Evolutionary conservation across 768 basidiomycete genomes (phyloP), one percentile per base, ranked within the genome.

Genomic region (Trametopsis cervina): DNA sequence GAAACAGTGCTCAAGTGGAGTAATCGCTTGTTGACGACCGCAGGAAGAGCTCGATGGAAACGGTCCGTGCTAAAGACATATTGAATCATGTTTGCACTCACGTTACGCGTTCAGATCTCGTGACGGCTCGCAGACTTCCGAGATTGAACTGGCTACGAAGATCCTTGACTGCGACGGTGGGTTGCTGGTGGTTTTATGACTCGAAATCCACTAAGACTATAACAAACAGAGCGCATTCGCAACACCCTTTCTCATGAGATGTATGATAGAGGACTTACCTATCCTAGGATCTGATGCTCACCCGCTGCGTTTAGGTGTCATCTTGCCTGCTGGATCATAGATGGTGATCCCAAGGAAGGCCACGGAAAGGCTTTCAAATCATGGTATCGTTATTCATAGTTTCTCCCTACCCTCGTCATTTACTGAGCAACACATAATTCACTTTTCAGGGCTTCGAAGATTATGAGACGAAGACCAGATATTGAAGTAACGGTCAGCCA

Each of bases 191-290:
- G 20, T 6, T n/a, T 24, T 20, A 23, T 35, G 10, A 10, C 10
- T 35, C 33, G 10, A 10, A 10, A n/a, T n/a, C n/a, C n/a, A n/a
- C n/a, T n/a, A n/a, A n/a, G n/a, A n/a, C n/a, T n/a, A n/a, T n/a
- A n/a, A n/a, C n/a, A n/a, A n/a, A n/a, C n/a, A 92, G 90, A 88
- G 46, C 78, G 89, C 33, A 84, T 93, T 42, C 72, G 83, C 27
- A 83, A 85, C 57, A 93, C 90, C 1, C 66, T 94, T 11, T 81
- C 87, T 24, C 91, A 94, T 56, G 91, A 94, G 63, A 91, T 93
- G 89, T 52, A 39, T 18, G n/a, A n/a, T n/a, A n/a, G n/a, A n/a
- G n/a, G n/a, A n/a, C n/a, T n/a, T n/a, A n/a, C n/a, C n/a, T n/a
- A n/a, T n/a, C n/a, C n/a, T n/a, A n/a, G n/a, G 29, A 7, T 33